Base-by-base conservation (phyloP, 176 grass and related monocot species). In the Eragrostis nindensis region DNA sequence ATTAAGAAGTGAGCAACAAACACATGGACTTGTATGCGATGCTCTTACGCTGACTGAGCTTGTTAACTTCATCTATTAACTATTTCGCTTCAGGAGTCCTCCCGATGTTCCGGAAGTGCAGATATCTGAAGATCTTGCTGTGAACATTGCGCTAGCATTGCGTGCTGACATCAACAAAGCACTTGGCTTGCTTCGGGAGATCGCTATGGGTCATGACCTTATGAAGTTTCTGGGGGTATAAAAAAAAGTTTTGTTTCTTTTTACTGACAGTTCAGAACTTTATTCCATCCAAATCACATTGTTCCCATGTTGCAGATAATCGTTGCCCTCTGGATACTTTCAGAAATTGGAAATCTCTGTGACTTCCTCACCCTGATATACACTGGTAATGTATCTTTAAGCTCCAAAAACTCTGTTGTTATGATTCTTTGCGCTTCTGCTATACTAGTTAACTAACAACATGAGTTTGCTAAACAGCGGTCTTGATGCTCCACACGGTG, bases 311-410 rank as follows among this genome's bases (percentile, higher is more conserved):
- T 90, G 74, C 53, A 94, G 94, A 73, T 97, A 79, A 86, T 97
- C 10, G 73, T 89, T 32, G 87, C 85, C 24, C 82, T 97, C 18
- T 94, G 87, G 89, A 72, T 94, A 80, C 87, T 97, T 70, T 92
- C 94, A 5, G 83, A 94, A 36, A 68, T 94, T 41, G 94, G 92
- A 24, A 87, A 75, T 48, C 87, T 67, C 56, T 82, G 86, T 4
- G 81, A 92, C 32, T 94, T 94, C 83, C 80, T 97, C 69, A 97
- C 83, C 19, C 75, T 97, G 57, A 88, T 68, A 52, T 97, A 97
- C 41, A 73, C 77, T 65, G 94, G 94, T 97, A 97, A 88, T 39
- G 17, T 46, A 27, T 61, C 44, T n/a, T n/a, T n/a, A 56, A 13
- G 2, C 22, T 24, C 40, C 2, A 25, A 36, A 63, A 56, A 12